Evolutionary conservation across 805 yeast species (phyloP).

Genomic region (Starmerella apis): DNA sequence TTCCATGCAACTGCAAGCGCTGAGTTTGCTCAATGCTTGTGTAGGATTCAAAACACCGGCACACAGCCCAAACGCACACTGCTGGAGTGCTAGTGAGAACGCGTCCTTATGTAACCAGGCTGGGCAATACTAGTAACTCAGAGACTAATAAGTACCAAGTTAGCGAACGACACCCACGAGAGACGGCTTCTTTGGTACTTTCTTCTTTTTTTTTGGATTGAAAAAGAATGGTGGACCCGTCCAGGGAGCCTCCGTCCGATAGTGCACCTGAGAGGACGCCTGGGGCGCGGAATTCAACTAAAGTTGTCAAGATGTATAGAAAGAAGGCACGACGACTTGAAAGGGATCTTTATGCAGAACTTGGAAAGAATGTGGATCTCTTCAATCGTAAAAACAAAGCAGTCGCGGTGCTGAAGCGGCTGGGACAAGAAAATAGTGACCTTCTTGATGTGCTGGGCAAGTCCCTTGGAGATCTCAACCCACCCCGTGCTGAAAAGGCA

Average conservation of each 20-base stretch:
- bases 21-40: slow-evolving; percentile 2
- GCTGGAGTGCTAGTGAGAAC: not conserved
- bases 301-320: slow-evolving; percentile 1
- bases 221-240: not conserved
- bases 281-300: not conserved
- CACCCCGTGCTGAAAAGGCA: not conserved
- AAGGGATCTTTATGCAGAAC: slow-evolving; percentile 14
- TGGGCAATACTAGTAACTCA: no score
- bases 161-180: not conserved
- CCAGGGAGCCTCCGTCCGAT: not conserved
- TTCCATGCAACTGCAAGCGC: not conserved
- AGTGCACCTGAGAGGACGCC: not conserved
- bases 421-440: slow-evolving; percentile 15
- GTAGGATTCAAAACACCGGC: not conserved
- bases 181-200: no score
- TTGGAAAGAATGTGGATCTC: slow-evolving; percentile 14
- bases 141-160: not conserved
- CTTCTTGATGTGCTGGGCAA: slow-evolving; percentile 12
- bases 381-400: slow-evolving; percentile 14
- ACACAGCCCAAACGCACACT: not conserved
- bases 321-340: slow-evolving; percentile 8
- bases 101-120: slow-evolving; percentile 4
- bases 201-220: not conserved
- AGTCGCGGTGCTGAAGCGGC: slow-evolving; percentile 2
- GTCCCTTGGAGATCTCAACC: not conserved